Evolutionary conservation across 805 yeast species (phyloP), one percentile per base, ranked within the genome.

Genomic region (Yamadazyma akitaensis): DNA sequence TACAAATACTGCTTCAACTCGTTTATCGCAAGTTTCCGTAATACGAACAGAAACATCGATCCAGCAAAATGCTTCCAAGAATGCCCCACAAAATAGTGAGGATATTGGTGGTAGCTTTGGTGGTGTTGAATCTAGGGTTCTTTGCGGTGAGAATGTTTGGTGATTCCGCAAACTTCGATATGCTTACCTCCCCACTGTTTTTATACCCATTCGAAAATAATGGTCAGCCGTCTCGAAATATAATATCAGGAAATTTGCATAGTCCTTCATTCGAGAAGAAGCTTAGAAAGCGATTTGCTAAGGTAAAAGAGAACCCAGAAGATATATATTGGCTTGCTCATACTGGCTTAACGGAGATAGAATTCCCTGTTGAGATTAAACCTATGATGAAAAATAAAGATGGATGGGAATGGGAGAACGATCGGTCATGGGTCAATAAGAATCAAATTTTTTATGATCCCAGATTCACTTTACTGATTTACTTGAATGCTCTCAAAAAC

Each of bases 401-500:
- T 32, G 52, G 42, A 10, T 6, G 10, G 10, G 39, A 33, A 13
- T 48, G 43, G 21, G 55, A 51, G 17, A 28, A 32, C 25, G 49
- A 47, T 8, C 38, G 46, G 7, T 51, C 60, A 13, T 63, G 65
- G 65, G 45, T 44, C 12, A 51, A 51, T 36, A 55, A 45, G 3
- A 50, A 53, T 2, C 51, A 46, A 16, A 31, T 64, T 7, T 65
- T 62, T 19, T 75, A 68, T 51, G 88, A 82, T 50, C 87, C 87
- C 14, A 61, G 86, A 37, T 66, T 81, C 49, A 75, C 85, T 0
- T 65, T 77, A 53, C 61, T 82, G 0, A 75, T 62, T 10, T 76
- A 76, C 58, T 51, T 81, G 31, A 63, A 73, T 48, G 64, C 75
- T 47, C 63, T 78, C 21, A 56, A 56, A 39, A 48, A 60, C 34